Conservation (phyloP, 768 basidiomycete genomes). For the Kwoniella pini region DNA sequence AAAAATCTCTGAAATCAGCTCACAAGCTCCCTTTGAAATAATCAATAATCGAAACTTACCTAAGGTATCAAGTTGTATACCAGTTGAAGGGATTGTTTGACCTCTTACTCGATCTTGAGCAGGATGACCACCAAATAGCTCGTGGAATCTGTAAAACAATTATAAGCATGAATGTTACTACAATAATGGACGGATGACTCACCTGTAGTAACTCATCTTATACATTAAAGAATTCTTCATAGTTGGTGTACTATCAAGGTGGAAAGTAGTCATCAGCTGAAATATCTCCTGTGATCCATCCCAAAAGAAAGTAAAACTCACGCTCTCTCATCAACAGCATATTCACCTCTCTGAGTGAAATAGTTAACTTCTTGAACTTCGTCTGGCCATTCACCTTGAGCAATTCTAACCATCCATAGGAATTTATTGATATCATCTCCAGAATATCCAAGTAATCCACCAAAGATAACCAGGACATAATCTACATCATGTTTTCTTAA, state of each 20-base stretch:
- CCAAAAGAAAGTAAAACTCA: too few species aligned
- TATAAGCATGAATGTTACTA: background rate
- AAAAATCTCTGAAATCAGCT: too few species aligned
- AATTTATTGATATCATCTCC: slow-evolving; percentile 99
- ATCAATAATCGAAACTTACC: too few species aligned
- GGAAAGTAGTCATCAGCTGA: too few species aligned
- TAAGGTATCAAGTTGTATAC: slow-evolving; percentile 82
- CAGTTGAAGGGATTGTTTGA: slow-evolving; percentile 72
- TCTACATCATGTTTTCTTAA: slow-evolving; percentile 93
- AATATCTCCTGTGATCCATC: too few species aligned
- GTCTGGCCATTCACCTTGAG: slow-evolving; percentile 94
- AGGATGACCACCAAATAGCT: slow-evolving; percentile 76
- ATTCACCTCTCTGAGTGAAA: slow-evolving; percentile 90
- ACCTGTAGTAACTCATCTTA: slow-evolving; percentile 98
- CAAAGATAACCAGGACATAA: slow-evolving; percentile 96
- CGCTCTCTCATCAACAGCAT: slow-evolving; percentile 83
- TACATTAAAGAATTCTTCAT: slow-evolving; percentile 99
- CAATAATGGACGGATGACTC: slow-evolving; percentile 22
- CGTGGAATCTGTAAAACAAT: slow-evolving; percentile 66
- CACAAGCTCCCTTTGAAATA: too few species aligned
- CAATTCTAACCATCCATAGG: slow-evolving; percentile 84
- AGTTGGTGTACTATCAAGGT: slow-evolving; percentile 59
- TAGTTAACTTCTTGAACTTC: slow-evolving; percentile 94
- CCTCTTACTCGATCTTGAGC: slow-evolving; percentile 85
- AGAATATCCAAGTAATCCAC: slow-evolving; percentile 92